These are phyloP conservation scores for Lactarius tabidus DNA, from an alignment of 768 basidiomycete species.

Conservation along the genomic window DNA sequence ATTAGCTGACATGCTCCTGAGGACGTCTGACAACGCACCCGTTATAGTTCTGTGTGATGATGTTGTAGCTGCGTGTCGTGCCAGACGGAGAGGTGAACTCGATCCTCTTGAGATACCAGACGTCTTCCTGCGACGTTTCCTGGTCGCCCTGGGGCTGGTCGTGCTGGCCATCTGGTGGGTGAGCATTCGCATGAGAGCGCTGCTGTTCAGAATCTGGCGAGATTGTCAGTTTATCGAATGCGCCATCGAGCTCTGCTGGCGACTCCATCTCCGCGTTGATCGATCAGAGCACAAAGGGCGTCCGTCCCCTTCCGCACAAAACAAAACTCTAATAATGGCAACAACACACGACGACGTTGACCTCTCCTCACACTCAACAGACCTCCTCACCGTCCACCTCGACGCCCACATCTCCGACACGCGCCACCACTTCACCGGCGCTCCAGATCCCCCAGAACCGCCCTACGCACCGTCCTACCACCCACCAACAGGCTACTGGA, in stretches of 20 bases:
- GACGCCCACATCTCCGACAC: slow-evolving; percentile 16
- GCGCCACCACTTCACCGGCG: slow-evolving; percentile 13
- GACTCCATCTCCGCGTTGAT: neutral
- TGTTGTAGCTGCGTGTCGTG: slow-evolving; percentile 41
- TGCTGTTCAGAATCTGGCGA: neutral
- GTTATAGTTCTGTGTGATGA: slow-evolving; percentile 82
- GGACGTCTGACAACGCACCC: slow-evolving; percentile 48
- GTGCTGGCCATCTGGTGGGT: neutral
- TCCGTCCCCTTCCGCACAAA: neutral
- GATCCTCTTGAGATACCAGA: slow-evolving; percentile 77
- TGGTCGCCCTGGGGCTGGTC: too few relatives aligned
- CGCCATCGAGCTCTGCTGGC: neutral
- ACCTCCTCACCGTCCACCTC: slow-evolving; percentile 8
- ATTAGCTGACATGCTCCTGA: neutral
- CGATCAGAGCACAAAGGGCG: neutral
- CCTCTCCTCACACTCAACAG: neutral
- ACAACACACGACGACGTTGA: neutral
- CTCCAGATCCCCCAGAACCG: neutral
- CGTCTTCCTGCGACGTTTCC: slow-evolving; percentile 36
- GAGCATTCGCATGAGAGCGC: neutral
- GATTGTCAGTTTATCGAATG: neutral
- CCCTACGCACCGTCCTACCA: slow-evolving; percentile 29
- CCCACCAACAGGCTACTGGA: slow-evolving; percentile 49
- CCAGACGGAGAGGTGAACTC: slow-evolving; percentile 40
- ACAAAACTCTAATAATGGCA: neutral